Evolutionary conservation across 2,329 filamentous ascomycete species (phyloP).

Genomic region (Paramyrothecium roridum): DNA sequence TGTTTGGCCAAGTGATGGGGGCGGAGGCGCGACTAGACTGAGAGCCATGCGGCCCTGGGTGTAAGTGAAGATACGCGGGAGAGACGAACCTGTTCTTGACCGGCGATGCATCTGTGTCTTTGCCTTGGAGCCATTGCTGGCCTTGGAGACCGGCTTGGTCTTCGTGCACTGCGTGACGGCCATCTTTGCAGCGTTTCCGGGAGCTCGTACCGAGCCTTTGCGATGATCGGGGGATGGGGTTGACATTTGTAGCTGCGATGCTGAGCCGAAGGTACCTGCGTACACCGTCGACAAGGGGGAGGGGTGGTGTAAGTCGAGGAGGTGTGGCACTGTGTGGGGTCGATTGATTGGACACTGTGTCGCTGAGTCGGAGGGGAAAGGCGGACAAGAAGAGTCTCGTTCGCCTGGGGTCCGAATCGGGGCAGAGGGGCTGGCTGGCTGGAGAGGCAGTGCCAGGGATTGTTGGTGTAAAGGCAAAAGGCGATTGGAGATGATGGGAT

Average conservation of each 20-base stretch:
- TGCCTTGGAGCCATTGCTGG: constrained; percentile 55
- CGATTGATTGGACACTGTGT: constrained; percentile 11
- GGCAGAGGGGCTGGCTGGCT: constrained; percentile 21
- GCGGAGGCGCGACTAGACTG: constrained; percentile 8
- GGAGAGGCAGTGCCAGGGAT: constrained; percentile 10
- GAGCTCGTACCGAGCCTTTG: constrained; percentile 46
- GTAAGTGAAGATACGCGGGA: constrained; percentile 20
- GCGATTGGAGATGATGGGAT: constrained; percentile 17
- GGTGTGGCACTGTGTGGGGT: constrained; percentile 17
- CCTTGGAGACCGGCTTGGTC: constrained; percentile 55
- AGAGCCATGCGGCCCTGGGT: constrained; percentile 11
- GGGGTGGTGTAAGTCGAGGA: constrained; percentile 15
- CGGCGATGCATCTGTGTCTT: constrained; percentile 88
- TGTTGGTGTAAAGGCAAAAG: constrained; percentile 11
- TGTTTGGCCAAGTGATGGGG: constrained; percentile 23
- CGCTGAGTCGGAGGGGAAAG: constrained; percentile 21
- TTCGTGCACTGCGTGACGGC: constrained; percentile 58
- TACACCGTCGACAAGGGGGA: constrained; percentile 18
- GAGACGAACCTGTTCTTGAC: constrained; percentile 82
- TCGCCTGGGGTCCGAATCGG: constrained; percentile 13
- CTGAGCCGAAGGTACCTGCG: constrained; percentile 25
- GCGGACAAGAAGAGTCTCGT: constrained; percentile 21
- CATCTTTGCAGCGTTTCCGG: constrained; percentile 52
- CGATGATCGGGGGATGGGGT: constrained; percentile 60
- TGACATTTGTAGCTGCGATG: constrained; percentile 55